These are phyloP conservation scores for Phytophthora lateralis DNA, from an alignment of 352 stramenopile species.

Conservation along the genomic window DNA sequence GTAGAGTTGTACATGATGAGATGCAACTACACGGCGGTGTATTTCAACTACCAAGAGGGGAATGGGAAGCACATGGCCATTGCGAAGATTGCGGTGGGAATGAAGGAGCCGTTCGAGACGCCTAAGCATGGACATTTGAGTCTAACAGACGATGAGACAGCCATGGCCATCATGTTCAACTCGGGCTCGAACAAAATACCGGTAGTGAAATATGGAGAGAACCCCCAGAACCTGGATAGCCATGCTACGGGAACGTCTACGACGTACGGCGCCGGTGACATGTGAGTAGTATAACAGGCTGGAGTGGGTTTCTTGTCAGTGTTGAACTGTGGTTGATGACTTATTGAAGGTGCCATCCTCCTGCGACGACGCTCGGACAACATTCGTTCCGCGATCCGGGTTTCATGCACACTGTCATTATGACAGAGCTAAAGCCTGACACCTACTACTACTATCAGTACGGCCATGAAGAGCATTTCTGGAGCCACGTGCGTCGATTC, in stretches of 20 bases:
- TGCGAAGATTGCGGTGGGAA: slow-evolving; percentile 43
- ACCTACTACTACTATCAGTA: slow-evolving; percentile 71
- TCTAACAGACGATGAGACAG: slow-evolving; percentile 49
- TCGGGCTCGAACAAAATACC: slow-evolving; percentile 57
- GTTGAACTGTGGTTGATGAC: not conserved
- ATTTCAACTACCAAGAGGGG: slow-evolving; percentile 49
- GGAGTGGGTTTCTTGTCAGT: not conserved
- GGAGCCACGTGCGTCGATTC: slow-evolving; percentile 52
- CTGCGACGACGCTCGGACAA: slow-evolving; percentile 51
- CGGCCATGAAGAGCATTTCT: slow-evolving; percentile 51
- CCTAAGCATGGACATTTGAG: slow-evolving; percentile 80
- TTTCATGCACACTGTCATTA: slow-evolving; percentile 67
- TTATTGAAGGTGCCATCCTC: slow-evolving; percentile 54
- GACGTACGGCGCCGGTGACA: slow-evolving; percentile 61
- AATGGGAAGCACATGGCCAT: slow-evolving; percentile 28
- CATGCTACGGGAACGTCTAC: slow-evolving; percentile 45
- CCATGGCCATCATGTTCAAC: slow-evolving; percentile 80
- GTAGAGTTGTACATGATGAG: slow-evolving; percentile 69
- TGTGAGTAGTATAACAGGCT: slow-evolving; percentile 36
- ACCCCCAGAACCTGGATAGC: slow-evolving; percentile 24
- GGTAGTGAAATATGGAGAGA: slow-evolving; percentile 47
- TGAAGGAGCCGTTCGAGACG: slow-evolving; percentile 54
- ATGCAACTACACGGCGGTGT: slow-evolving; percentile 68
- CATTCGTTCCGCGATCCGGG: slow-evolving; percentile 59
- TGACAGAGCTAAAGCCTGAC: slow-evolving; percentile 47